Evolutionary conservation across 106 monocot species (phyloP).

Genomic region (Dendrobium catenatum): DNA sequence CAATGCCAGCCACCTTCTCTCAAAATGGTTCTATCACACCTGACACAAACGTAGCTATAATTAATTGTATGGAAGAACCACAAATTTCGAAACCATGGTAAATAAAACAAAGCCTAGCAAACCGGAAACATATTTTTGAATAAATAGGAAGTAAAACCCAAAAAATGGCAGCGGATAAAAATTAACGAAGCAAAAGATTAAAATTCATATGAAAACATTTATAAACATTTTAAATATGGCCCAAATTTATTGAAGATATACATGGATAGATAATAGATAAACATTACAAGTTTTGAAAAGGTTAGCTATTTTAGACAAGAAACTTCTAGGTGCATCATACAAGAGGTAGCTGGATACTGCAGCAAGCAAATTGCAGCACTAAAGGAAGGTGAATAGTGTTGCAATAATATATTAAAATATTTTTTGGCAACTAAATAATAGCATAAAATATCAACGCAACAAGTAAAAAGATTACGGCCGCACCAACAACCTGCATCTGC

Average conservation of each 20-base stretch:
- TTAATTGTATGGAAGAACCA: background rate
- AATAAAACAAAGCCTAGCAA: background rate
- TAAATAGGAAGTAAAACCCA: background rate
- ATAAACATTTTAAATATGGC: no score
- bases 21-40: constrained; percentile 31
- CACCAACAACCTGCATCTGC: no score
- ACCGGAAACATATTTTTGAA: background rate
- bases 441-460: no score
- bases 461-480: no score
- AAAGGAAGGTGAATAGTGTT: no score
- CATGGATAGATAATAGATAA: no score
- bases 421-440: no score
- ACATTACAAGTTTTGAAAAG: no score
- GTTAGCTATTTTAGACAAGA: background rate
- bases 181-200: background rate
- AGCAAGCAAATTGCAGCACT: background rate
- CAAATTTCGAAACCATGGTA: background rate
- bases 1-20: constrained; percentile 54
- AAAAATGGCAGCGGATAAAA: background rate
- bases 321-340: background rate
- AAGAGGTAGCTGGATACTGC: background rate
- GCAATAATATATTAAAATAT: no score
- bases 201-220: background rate
- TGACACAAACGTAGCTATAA: constrained; percentile 9
- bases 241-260: no score